A percentile compares a stretch with the other conserved stretches of the same genome.
Conservation (phyloP, 495 filamentous ascomycete species). For the Tuber calosporum region DNA sequence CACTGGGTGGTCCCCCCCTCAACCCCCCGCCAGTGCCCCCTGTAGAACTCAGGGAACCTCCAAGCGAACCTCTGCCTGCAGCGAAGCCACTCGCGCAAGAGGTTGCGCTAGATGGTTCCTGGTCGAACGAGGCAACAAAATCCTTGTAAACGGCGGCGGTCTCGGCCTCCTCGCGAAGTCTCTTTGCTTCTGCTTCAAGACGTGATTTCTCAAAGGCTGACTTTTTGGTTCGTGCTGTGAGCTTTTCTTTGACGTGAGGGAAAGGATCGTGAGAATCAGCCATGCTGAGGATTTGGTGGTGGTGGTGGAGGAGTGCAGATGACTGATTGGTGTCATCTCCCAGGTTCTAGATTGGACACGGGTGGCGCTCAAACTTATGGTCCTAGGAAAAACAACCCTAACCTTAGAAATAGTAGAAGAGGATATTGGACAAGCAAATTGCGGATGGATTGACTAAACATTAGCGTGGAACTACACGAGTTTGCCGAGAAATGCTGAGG, state of each 20-base stretch:
- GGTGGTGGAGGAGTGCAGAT: background rate
- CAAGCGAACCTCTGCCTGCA: slow-evolving; percentile 14
- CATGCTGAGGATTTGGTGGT: background rate
- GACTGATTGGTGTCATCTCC: too few species aligned
- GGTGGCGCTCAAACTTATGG: too few species aligned
- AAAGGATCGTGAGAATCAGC: slow-evolving; percentile 46
- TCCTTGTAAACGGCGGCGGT: slow-evolving; percentile 84
- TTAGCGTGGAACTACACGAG: too few species aligned
- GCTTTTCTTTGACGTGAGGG: slow-evolving; percentile 75
- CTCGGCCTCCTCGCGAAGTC: slow-evolving; percentile 75
- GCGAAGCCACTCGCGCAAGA: slow-evolving; percentile 46
- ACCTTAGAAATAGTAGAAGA: too few species aligned
- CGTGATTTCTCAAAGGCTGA: slow-evolving; percentile 89
- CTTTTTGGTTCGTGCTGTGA: slow-evolving; percentile 75
- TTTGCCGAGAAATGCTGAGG: too few species aligned
- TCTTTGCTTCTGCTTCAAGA: slow-evolving; percentile 88
- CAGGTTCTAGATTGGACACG: too few species aligned
- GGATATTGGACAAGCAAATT: too few species aligned
- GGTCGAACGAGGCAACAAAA: slow-evolving; percentile 83
- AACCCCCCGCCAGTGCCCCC: slow-evolving; percentile 19
- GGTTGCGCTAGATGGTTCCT: slow-evolving; percentile 49
- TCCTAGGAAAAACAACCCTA: too few species aligned
- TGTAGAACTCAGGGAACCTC: slow-evolving; percentile 41
- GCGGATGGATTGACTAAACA: too few species aligned
- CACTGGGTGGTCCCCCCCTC: slow-evolving; percentile 39